A percentile compares a stretch with the other conserved stretches of the same genome.
These are phyloP conservation scores for Starmerella apicola DNA, from an alignment of 805 yeast genomes.

Conservation along the genomic window DNA sequence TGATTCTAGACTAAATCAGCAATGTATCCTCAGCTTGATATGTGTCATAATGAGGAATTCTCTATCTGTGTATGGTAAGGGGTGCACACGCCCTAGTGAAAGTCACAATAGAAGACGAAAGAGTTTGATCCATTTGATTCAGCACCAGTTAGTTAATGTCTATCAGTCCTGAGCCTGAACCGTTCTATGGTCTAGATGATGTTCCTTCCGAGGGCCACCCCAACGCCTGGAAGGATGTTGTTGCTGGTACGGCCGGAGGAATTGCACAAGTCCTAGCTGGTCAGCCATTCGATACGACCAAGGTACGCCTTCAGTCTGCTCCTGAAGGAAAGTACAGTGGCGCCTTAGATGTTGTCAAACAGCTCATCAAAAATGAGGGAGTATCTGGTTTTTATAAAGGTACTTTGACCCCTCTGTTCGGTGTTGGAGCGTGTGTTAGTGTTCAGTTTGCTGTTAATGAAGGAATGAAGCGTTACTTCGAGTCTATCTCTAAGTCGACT, in stretches of 20 bases:
- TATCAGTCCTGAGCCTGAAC: background rate
- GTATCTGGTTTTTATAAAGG: constrained; percentile 82
- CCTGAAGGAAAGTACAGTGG: constrained; percentile 63
- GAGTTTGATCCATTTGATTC: no score
- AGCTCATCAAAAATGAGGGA: constrained; percentile 69
- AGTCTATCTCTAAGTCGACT: constrained; percentile 22
- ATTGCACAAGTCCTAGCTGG: constrained; percentile 91
- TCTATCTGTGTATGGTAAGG: no score
- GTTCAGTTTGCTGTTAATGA: constrained; percentile 94
- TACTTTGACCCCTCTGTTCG: constrained; percentile 81
- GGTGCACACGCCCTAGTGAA: no score
- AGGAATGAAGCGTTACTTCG: constrained; percentile 73
- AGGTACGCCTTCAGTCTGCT: constrained; percentile 83
- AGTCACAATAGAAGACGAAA: no score
- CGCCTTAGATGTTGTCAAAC: constrained; percentile 63
- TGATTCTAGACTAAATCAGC: no score
- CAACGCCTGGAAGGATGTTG: constrained; percentile 45
- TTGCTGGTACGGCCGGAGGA: constrained; percentile 93
- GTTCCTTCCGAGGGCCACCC: background rate
- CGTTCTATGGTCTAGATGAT: background rate
- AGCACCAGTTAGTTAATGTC: no score
- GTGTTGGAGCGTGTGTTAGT: constrained; percentile 95
- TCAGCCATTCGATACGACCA: constrained; percentile 92
- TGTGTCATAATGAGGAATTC: no score
- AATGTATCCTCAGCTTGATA: no score